Base-by-base conservation (phyloP, 2,329 filamentous ascomycete species). In the Ophiostoma piceae region DNA sequence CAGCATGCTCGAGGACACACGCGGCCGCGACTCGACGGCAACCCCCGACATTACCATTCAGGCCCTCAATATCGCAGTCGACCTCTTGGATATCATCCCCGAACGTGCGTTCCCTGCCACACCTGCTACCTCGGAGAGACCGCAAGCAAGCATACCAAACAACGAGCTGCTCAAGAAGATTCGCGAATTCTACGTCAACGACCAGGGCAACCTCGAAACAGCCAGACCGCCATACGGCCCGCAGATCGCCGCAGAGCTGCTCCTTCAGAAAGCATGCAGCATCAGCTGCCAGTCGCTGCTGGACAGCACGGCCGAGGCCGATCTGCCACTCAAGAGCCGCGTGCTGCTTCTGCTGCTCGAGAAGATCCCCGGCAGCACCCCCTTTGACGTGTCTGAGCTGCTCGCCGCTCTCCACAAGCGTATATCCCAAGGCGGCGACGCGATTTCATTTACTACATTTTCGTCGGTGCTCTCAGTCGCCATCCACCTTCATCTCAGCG, bases 151-250 rank as follows among this genome's bases (percentile, higher is more conserved):
- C 16, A 14, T 80, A 43, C 75, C 80, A 2, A 83, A 82, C 67
- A 73, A 78, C n/a, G 85, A 88, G 51, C 79, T 91, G 12, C 77
- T 91, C 65, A 84, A 85, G 72, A 85, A 79, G 71, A 87, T 92
- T 68, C 84, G 83, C 74, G 79, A 80, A 11, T 93, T 92, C 75
- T 93, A 93, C 77, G 82, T 88, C 43, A 82, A 86, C 71, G 88
- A 90, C 71, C 90, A 91, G 76, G 89, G 88, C 60, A 92, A 87
- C 73, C 79, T 91, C 26, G 90, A 92, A 71, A 83, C 84, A 47
- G 82, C 83, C 8, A 77, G 83, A 5, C 81, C 86, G 3, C 90
- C 90, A 3, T 89, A 91, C 73, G 78, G 81, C 11, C 78, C 85
- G 6, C 79, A 80, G 22, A 81, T 84, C 29, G 78, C 88, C 32